Conservation (phyloP, 129 eudicot species). For the Saussurea involucrata region DNA sequence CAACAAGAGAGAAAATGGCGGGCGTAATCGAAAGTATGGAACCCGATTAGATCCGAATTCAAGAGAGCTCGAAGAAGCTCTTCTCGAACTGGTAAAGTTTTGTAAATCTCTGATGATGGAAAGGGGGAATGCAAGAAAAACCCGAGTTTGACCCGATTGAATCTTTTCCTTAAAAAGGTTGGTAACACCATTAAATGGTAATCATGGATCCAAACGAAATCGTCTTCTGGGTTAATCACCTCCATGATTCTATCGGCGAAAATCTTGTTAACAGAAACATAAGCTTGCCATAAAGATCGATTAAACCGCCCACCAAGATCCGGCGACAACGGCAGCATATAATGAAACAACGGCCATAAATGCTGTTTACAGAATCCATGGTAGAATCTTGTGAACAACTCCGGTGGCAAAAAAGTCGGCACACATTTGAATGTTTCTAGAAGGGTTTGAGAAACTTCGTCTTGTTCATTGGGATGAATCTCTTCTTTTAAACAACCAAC, state of each 20-base stretch:
- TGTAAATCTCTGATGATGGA: slow-evolving; percentile 78
- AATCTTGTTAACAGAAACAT: slow-evolving; percentile 82
- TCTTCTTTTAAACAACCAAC: slow-evolving; percentile 86
- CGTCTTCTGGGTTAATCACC: slow-evolving; percentile 86
- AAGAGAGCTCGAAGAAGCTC: slow-evolving; percentile 70
- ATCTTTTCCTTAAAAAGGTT: slow-evolving; percentile 71
- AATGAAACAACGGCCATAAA: slow-evolving; percentile 85
- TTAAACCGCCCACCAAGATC: slow-evolving; percentile 84
- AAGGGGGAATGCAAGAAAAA: slow-evolving; percentile 84
- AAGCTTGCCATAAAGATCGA: slow-evolving; percentile 83
- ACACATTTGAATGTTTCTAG: slow-evolving; percentile 72
- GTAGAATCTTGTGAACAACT: slow-evolving; percentile 57
- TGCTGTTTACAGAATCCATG: slow-evolving; percentile 90
- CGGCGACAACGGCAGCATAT: slow-evolving; percentile 79
- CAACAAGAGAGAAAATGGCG: slow-evolving; percentile 84
- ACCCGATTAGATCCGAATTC: slow-evolving; percentile 81
- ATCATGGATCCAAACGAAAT: slow-evolving; percentile 89
- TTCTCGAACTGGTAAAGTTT: slow-evolving; percentile 74
- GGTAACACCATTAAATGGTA: slow-evolving; percentile 88
- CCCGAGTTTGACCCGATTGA: slow-evolving; percentile 77
- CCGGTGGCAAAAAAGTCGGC: slow-evolving; percentile 69
- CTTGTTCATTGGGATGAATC: slow-evolving; percentile 70
- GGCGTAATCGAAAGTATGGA: slow-evolving; percentile 88
- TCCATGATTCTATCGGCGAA: slow-evolving; percentile 90
- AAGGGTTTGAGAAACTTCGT: slow-evolving; percentile 76